Evolutionary conservation across 192 early-diverging fungal genomes (phyloP), one percentile per base, ranked within the genome.

Genomic region (Radiomyces spectabilis): DNA sequence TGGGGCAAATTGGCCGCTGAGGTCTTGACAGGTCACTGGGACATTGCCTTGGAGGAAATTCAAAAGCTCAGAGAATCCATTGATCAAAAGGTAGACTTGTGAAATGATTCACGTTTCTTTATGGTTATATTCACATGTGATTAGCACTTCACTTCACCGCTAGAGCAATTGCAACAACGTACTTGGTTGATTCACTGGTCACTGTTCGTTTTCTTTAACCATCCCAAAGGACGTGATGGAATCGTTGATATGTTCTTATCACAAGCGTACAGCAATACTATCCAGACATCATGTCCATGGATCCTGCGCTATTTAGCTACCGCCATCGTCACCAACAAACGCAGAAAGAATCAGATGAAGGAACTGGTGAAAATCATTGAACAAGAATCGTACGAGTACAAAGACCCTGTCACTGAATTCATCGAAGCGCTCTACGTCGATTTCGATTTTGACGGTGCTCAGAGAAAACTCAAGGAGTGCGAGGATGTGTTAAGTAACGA

Each of bases 1-100:
- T 98, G 95, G 95, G 95, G 95, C 57, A 98, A 98, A 69, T 83
- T 98, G 47, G 93, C 91, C 10, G 85, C 89, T 21, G 95, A 98
- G 58, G 97, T 98, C 55, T 77, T 97, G 59, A 80, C 85, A 40
- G 83, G 85, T 63, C 94, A 95, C 82, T 95, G 92, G 93, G 93
- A 97, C 41, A 78, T 77, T 24, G 94, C 94, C 18, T 81, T 84
- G 37, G 93, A 94, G 53, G 95, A 97, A 63, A 74, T 98, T 51
- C 77, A 82, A 65, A 85, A 84, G 54, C 75, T 98, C 46, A 84
- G 82, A 58, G 94, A 98, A 55, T 76, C 70, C 39, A 92, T 98
- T 39, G 94, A 98, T 59, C 85, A 88, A 76, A 85, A 75, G 55
- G 73, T 83, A 71, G 21, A 33, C 2, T 25, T 31, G 31, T n/a